phyloP scores from a whole-genome alignment of 768 basidiomycete genomes.

The Boletus subcaerulescens region DNA sequence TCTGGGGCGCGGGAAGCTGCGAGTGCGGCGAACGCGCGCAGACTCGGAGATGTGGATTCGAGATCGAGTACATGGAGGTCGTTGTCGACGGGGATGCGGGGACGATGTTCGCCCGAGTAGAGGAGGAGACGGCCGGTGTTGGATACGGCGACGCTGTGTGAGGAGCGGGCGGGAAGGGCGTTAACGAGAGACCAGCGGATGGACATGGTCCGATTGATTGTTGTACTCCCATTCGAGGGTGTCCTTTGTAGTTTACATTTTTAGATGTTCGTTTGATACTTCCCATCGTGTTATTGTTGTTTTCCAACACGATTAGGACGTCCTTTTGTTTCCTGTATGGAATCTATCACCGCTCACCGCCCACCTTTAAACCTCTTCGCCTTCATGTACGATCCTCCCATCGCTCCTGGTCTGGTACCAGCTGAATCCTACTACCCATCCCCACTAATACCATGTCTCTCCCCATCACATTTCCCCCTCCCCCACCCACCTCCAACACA shows the following conservation, averaged over 20 bases:
- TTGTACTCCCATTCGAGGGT: no score
- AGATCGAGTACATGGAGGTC: conserved; percentile 28
- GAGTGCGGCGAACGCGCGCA: conserved; percentile 14
- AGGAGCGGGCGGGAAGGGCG: conserved; percentile 35
- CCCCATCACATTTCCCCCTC: conserved; percentile 16
- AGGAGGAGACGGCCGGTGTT: conserved; percentile 29
- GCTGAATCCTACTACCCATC: not conserved
- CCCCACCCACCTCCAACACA: conserved; percentile 57
- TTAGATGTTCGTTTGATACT: not conserved
- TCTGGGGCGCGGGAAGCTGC: conserved; percentile 5
- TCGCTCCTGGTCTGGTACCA: conserved; percentile 29
- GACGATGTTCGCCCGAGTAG: conserved; percentile 44
- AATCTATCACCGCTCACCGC: conserved; percentile 5
- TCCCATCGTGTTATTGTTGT: conserved; percentile 1
- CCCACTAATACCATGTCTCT: conserved; percentile 3
- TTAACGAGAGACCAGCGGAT: conserved; percentile 31
- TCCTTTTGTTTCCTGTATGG: conserved; percentile 23
- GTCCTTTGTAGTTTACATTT: no score
- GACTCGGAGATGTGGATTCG: conserved; percentile 7
- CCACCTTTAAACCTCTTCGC: conserved; percentile 9
- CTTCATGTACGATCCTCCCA: no score
- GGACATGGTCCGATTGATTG: not conserved
- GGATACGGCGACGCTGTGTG: conserved; percentile 38
- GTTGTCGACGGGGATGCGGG: conserved; percentile 41
- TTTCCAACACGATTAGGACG: conserved; percentile 1